A percentile compares a stretch with the other conserved stretches of the same genome.
phyloP scores from a whole-genome alignment of 129 eudicot species.

The Ambrosia artemisiifolia region DNA sequence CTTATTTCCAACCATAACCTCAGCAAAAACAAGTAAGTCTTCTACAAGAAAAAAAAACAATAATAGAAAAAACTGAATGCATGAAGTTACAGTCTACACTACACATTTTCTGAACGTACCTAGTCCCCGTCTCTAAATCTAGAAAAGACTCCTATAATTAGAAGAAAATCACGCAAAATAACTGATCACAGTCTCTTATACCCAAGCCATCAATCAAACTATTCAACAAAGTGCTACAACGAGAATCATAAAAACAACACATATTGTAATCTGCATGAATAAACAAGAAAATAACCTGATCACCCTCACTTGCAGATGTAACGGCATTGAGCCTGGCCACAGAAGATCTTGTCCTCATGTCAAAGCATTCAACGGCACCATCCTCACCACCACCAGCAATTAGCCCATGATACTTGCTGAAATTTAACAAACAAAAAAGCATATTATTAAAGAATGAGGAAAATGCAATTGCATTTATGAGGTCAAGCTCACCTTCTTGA shows the following conservation, averaged over 20 bases:
- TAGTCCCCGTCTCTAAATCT: neutral
- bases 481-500: constrained; percentile 68
- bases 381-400: constrained; percentile 98
- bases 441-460: constrained; percentile 16
- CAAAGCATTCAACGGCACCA: constrained; percentile 98
- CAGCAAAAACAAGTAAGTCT: neutral
- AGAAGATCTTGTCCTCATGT: constrained; percentile 74
- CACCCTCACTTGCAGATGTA: constrained; percentile 56
- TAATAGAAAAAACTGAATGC: neutral
- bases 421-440: constrained; percentile 2
- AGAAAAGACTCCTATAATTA: neutral
- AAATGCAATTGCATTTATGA: neutral
- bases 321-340: constrained; percentile 70
- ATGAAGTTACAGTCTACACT: neutral
- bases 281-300: constrained; percentile 33
- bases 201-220: neutral
- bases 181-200: constrained; percentile 3
- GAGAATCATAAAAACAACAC: neutral
- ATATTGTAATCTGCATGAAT: neutral
- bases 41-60: neutral
- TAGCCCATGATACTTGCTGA: constrained; percentile 87
- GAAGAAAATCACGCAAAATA: neutral
- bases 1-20: constrained; percentile 1
- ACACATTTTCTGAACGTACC: neutral
- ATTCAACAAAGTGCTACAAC: neutral